Base-by-base conservation (phyloP, 2,329 filamentous ascomycete genomes). In the Fusarium sp. region DNA sequence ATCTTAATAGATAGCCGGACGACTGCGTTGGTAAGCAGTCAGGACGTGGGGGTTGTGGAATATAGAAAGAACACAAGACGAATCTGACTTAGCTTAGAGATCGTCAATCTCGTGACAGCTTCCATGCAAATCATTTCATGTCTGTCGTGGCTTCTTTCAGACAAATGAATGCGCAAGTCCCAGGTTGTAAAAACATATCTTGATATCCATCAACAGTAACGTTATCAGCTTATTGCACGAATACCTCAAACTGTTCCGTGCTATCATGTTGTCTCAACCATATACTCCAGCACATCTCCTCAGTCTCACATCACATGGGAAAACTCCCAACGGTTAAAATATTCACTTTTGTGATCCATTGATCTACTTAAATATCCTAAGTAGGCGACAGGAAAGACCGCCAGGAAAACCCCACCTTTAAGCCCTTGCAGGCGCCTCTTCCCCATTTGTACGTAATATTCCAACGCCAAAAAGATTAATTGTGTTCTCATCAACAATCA, bases 401-500 rank as follows among this genome's bases (percentile, higher is more conserved):
- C 41, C 55, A 44, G 39, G 43, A 40, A 49, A 60, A 32, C 56
- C n/a, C 46, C 50, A 61, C 39, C 39, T 46, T 39, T 30, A 37
- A 55, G 58, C 57, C 52, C 53, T 44, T 49, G 54, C 17, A 50
- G 60, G 52, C 62, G 13, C 54, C 55, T 57, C 59, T 40, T 62
- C 46, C 55, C 43, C 37, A 13, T 51, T 25, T 47, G 61, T 58
- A 45, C 43, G 53, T 39, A 48, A 50, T 57, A 65, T 67, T 67
- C 65, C 60, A 73, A 73, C 71, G 70, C 67, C 62, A 41, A 47
- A 47, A 41, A 47, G 45, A 62, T 55, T 58, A 62, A 62, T 69
- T 67, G 59, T 68, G 62, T 65, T 55, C 57, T 73, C 71, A 45
- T 71, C 35, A 71, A 68, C 65, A 47, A 50, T 73, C 70, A 68